Evolutionary conservation across 371 early-diverging fungal genomes (phyloP), one percentile per base, ranked within the genome.

Genomic region (Mortierella sp.): DNA sequence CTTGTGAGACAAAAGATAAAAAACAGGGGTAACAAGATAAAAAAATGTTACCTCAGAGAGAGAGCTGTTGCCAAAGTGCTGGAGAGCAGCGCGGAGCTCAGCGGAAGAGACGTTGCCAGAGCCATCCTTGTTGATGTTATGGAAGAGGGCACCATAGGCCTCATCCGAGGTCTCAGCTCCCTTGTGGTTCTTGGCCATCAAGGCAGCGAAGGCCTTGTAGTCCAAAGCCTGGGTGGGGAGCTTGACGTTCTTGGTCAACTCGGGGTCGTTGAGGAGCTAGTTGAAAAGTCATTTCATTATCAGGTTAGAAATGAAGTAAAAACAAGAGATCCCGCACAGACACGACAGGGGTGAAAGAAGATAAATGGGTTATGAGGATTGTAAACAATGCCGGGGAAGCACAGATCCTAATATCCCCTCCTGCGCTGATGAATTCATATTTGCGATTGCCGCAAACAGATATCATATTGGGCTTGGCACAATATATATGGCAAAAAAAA

Each of bases 181-280:
- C 60, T 69, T 64, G 70, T 69, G 55, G 65, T 50, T 56, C 41
- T 57, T 44, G 70, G 64, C 61, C 57, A 76, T 31, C 56, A 76
- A 56, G 62, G 78, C 62, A 50, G 53, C 37, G 56, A 76, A 76
- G 32, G 66, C 70, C 78, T 76, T 76, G 66, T 42, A 76, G 70
- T 76, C 78, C 78, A 76, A 70, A 15, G 78, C 48, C 66, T 76
- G 78, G 62, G 70, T 57, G 59, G 78, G 78, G 62, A 76, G 24
- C 51, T 64, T 76, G 65, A 76, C 58, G 21, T 48, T 57, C 41
- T 48, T 48, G 59, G 70, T 50, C 60, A 76, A 58, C 63, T 64
- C 65, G 54, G 70, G 57, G 64, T 70, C 49, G 50, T 64, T 70
- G 54, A 76, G 65, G 26, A 56, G 70, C 78, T 76, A 61, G 34